phyloP scores from a whole-genome alignment of 2,329 filamentous ascomycete genomes.

The Colletotrichum plurivorum region DNA sequence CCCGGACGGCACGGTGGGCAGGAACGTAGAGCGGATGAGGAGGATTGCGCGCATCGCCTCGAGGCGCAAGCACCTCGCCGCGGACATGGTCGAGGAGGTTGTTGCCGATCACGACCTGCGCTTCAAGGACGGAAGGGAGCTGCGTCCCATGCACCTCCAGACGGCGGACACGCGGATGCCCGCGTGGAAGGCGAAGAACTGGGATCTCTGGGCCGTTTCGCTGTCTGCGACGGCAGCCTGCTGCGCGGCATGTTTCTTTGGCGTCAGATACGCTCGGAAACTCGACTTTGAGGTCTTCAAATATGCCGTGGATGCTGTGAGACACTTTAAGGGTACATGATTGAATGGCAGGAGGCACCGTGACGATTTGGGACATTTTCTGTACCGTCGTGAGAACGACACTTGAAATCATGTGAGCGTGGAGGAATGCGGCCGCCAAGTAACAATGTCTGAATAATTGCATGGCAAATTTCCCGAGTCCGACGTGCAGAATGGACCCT shows the following conservation, averaged over 20 bases:
- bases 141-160: constrained; percentile 58
- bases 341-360: not conserved
- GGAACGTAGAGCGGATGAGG: constrained; percentile 54
- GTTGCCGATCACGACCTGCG: constrained; percentile 51
- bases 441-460: not conserved
- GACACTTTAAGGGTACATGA: not conserved
- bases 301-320: not conserved
- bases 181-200: constrained; percentile 25
- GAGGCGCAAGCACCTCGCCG: constrained; percentile 54
- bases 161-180: constrained; percentile 59
- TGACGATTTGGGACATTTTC: no score
- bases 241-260: not conserved
- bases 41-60: constrained; percentile 55
- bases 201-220: constrained; percentile 22
- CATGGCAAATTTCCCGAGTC: not conserved
- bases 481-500: not conserved
- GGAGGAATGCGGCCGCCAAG: not conserved
- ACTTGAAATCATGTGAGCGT: not conserved
- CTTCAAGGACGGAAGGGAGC: constrained; percentile 46
- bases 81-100: constrained; percentile 58
- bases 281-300: not conserved
- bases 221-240: not conserved
- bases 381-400: no score
- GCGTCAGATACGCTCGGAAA: not conserved
- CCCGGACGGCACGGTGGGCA: constrained; percentile 46